Conservation (phyloP, 768 basidiomycete species). For the Pseudohyphozyma bogoriensis region DNA sequence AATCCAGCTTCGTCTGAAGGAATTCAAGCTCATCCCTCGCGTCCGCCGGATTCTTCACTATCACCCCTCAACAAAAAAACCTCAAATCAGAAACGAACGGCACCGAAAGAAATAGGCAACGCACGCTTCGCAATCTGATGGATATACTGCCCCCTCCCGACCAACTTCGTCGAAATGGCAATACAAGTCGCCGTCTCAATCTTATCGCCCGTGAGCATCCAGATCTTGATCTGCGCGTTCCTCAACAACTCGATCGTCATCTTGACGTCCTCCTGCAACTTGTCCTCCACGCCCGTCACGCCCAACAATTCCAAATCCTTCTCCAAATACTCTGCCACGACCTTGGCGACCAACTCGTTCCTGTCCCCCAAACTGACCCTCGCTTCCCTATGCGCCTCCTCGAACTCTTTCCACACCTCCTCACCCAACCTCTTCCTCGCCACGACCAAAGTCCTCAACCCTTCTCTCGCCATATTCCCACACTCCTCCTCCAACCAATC, state of each 20-base stretch:
- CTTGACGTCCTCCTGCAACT: conserved; percentile 93
- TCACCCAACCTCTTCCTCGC: conserved; percentile 64
- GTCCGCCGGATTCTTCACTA: conserved; percentile 76
- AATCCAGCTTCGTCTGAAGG: conserved; percentile 85
- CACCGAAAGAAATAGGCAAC: conserved; percentile 31
- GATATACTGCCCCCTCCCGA: conserved; percentile 91
- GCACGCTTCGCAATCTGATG: conserved; percentile 88
- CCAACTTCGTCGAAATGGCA: conserved; percentile 91
- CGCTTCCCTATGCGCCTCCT: conserved; percentile 59
- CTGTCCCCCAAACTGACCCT: conserved; percentile 63
- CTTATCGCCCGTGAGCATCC: conserved; percentile 99
- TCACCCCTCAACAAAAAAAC: not conserved
- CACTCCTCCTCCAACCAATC: conserved; percentile 99
- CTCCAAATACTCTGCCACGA: conserved; percentile 69
- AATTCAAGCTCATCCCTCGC: conserved; percentile 84
- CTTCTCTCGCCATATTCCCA: conserved; percentile 96
- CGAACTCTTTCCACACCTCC: conserved; percentile 65
- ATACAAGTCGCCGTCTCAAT: conserved; percentile 98
- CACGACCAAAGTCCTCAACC: conserved; percentile 85
- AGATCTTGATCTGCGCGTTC: conserved; percentile 96
- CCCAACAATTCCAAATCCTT: conserved; percentile 83
- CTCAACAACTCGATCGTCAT: conserved; percentile 80
- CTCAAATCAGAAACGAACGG: not conserved
- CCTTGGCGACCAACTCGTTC: conserved; percentile 66
- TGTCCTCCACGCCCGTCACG: conserved; percentile 97